A percentile compares a stretch with the other conserved stretches of the same genome.
These are phyloP conservation scores for Globisporangium perplexum DNA, from an alignment of 352 stramenopile species.

Conservation along the genomic window DNA sequence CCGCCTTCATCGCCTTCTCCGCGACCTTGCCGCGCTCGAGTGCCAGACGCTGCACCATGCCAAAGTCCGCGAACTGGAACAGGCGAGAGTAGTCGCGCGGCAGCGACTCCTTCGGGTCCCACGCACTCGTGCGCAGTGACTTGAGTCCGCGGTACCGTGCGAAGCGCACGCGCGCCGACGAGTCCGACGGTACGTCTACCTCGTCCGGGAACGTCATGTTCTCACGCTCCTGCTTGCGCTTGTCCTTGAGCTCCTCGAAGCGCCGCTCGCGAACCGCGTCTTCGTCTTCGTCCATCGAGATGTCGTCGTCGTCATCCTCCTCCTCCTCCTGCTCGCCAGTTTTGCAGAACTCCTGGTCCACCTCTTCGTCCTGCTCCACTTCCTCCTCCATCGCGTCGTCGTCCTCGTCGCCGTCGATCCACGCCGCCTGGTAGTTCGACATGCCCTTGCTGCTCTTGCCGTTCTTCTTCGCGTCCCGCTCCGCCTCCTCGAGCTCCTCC, in stretches of 20 bases:
- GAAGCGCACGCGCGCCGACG: conserved; percentile 63
- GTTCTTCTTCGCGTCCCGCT: conserved; percentile 50
- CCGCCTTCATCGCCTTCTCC: conserved; percentile 62
- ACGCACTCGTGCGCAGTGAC: conserved; percentile 94
- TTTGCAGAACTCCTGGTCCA: conserved; percentile 83
- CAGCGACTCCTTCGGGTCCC: conserved; percentile 98
- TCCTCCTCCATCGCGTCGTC: conserved; percentile 49
- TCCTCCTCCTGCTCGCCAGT: conserved; percentile 52
- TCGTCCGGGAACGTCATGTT: conserved; percentile 97
- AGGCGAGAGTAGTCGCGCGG: conserved; percentile 95
- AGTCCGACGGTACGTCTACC: conserved; percentile 67
- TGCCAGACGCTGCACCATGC: conserved; percentile 91
- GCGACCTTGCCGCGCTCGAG: conserved; percentile 76
- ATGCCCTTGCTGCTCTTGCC: conserved; percentile 46
- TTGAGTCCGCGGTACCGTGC: conserved; percentile 95
- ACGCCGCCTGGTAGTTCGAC: conserved; percentile 94
- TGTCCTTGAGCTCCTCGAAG: conserved; percentile 55
- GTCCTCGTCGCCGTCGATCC: conserved; percentile 76
- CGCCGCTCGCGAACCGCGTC: conserved; percentile 27
- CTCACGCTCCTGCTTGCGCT: conserved; percentile 86
- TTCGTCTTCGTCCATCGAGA: conserved; percentile 71
- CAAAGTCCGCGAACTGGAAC: conserved; percentile 96
- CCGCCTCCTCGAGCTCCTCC: conserved; percentile 92
- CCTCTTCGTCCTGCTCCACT: conserved; percentile 35
- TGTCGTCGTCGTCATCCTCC: conserved; percentile 71